phyloP scores from a whole-genome alignment of 495 filamentous ascomycete genomes.

The Aspergillus coremiiformis region DNA sequence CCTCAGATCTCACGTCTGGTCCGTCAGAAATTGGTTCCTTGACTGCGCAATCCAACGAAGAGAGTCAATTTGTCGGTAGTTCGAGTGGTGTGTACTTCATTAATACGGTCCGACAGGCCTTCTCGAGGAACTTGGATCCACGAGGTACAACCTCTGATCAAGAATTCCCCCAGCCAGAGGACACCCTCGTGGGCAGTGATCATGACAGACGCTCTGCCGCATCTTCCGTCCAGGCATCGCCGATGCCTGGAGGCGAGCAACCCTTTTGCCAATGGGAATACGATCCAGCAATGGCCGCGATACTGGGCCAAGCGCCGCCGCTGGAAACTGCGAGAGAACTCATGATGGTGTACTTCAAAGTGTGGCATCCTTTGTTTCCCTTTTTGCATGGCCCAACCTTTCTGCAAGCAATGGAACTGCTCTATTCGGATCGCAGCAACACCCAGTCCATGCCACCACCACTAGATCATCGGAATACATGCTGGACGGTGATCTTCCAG shows the following conservation, averaged over 20 bases:
- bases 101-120: conserved; percentile 37
- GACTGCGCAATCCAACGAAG: conserved; percentile 35
- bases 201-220: conserved; percentile 17
- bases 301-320: conserved; percentile 26
- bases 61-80: conserved; percentile 37
- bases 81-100: conserved; percentile 40
- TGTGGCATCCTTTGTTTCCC: conserved; percentile 45
- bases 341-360: conserved; percentile 39
- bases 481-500: conserved; percentile 37
- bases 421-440: conserved; percentile 24
- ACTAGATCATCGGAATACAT: conserved; percentile 20
- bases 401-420: conserved; percentile 37
- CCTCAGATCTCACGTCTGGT: conserved; percentile 23
- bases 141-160: conserved; percentile 13
- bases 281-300: conserved; percentile 21
- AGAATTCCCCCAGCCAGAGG: conserved; percentile 33
- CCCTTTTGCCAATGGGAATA: conserved; percentile 26
- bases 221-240: conserved; percentile 8
- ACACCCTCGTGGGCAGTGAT: conserved; percentile 32
- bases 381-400: conserved; percentile 46
- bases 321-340: conserved; percentile 23
- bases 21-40: conserved; percentile 34
- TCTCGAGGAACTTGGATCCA: conserved; percentile 21
- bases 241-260: conserved; percentile 7
- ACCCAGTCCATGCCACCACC: background rate